Percentiles rank a stretch among this genome's conserved stretches.
phyloP scores from a whole-genome alignment of 2,329 filamentous ascomycete species.

The Talaromyces sp. region DNA sequence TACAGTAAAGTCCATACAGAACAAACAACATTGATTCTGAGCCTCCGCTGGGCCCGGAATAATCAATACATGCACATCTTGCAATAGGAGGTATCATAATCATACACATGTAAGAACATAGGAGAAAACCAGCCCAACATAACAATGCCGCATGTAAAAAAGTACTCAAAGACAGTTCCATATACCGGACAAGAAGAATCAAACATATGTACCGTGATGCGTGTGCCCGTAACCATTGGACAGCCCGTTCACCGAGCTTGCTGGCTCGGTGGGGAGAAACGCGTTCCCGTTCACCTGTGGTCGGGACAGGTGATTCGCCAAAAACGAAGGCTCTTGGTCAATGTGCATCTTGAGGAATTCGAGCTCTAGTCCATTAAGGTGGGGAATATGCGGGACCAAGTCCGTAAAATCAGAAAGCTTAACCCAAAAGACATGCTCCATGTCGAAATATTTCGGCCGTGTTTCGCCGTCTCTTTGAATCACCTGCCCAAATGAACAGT shows the following conservation, averaged over 20 bases:
- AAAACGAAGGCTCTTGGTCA: slow-evolving; percentile 28
- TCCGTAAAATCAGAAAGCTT: slow-evolving; percentile 48
- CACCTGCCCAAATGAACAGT: slow-evolving; percentile 34
- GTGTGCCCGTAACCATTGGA: slow-evolving; percentile 32
- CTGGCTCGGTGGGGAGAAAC: slow-evolving; percentile 13
- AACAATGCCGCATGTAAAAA: slow-evolving; percentile 10
- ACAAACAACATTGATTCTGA: not conserved
- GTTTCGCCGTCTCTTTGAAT: slow-evolving; percentile 39
- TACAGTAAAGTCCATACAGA: not conserved
- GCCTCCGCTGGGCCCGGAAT: not conserved
- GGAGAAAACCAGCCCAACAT: slow-evolving; percentile 25
- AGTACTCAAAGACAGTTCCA: not conserved
- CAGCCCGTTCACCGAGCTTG: slow-evolving; percentile 25
- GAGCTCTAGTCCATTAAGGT: slow-evolving; percentile 39
- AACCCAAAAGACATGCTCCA: slow-evolving; percentile 49
- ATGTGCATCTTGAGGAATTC: slow-evolving; percentile 38
- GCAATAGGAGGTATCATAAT: slow-evolving; percentile 37
- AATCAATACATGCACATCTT: not conserved
- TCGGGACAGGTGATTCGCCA: slow-evolving; percentile 12
- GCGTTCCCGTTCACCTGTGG: slow-evolving; percentile 28
- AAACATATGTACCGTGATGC: slow-evolving; percentile 38
- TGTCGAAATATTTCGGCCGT: slow-evolving; percentile 43
- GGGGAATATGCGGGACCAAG: slow-evolving; percentile 43
- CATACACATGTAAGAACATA: slow-evolving; percentile 30
- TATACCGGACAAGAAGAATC: slow-evolving; percentile 15